Conservation (phyloP, 2,329 filamentous ascomycete species). For the Phaeosphaeriaceae sp. region DNA sequence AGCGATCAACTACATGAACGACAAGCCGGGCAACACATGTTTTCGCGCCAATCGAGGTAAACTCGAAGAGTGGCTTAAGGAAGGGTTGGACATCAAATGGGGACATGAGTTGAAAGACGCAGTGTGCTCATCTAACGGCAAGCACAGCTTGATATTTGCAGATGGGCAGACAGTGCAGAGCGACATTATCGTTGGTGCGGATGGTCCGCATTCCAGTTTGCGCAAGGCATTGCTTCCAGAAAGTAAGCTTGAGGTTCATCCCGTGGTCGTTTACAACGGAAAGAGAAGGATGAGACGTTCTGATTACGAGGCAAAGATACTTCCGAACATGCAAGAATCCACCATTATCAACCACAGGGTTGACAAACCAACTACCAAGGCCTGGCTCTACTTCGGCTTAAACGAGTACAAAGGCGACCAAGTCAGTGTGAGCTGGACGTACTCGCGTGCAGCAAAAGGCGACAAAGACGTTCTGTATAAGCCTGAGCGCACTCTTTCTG, state of each 20-base stretch:
- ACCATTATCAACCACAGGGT: constrained; percentile 32
- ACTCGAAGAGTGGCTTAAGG: constrained; percentile 44
- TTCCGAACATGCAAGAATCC: constrained; percentile 14
- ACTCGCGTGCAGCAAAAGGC: constrained; percentile 43
- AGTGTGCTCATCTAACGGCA: constrained; percentile 6
- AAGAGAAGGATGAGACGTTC: constrained; percentile 28
- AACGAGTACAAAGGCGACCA: constrained; percentile 27
- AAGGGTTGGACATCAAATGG: constrained; percentile 48
- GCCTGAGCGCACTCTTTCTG: constrained; percentile 39
- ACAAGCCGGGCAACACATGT: constrained; percentile 1
- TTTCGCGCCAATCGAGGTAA: constrained; percentile 48
- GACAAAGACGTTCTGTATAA: constrained; percentile 41
- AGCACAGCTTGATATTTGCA: constrained; percentile 9
- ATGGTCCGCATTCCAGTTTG: constrained; percentile 48
- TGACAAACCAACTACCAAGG: constrained; percentile 10
- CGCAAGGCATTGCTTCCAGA: constrained; percentile 34
- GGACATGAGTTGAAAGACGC: constrained; percentile 30
- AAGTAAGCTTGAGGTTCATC: constrained; percentile 39
- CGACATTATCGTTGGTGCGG: constrained; percentile 42
- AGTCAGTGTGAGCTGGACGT: constrained; percentile 49
- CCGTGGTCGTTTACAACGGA: constrained; percentile 47
- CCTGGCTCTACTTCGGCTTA: constrained; percentile 43
- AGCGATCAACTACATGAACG: constrained; percentile 4
- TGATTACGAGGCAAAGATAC: constrained; percentile 22
- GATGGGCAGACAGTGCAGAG: constrained; percentile 16